Conservation (phyloP, 345 rosid species). For the Arabidopsis arenosa region DNA sequence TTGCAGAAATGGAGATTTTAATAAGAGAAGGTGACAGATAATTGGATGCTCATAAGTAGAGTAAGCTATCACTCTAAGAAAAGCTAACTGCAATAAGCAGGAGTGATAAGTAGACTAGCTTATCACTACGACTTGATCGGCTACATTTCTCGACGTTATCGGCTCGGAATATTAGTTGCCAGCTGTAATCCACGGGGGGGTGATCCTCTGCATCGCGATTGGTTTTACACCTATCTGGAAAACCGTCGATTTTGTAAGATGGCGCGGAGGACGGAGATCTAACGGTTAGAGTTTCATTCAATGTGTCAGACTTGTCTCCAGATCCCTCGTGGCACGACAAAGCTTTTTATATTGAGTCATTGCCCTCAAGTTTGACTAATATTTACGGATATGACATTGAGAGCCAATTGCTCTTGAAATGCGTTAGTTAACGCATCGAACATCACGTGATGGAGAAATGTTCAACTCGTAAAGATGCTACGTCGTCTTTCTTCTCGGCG, state of each 20-base stretch:
- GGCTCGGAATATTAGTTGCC: slow-evolving; percentile 87
- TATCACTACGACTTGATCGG: slow-evolving; percentile 68
- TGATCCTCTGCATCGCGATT: slow-evolving; percentile 8
- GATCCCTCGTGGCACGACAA: slow-evolving; percentile 63
- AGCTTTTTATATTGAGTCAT: slow-evolving; percentile 31
- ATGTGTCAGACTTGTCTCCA: slow-evolving; percentile 46
- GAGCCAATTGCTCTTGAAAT: slow-evolving; percentile 38
- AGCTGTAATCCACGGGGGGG: slow-evolving; percentile 46
- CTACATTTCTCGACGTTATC: slow-evolving; percentile 73
- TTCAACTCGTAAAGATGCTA: slow-evolving; percentile 37
- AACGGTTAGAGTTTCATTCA: slow-evolving; percentile 44
- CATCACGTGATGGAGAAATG: slow-evolving; percentile 56
- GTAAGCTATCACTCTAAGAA: rapidly evolving
- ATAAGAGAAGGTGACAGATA: slow-evolving; percentile 58
- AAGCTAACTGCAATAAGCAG: neutral
- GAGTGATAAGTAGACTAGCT: rapidly evolving
- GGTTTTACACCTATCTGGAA: neutral
- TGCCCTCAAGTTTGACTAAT: slow-evolving; percentile 40
- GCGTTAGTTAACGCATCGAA: slow-evolving; percentile 44
- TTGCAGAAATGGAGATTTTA: slow-evolving; percentile 51
- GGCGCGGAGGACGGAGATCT: slow-evolving; percentile 32
- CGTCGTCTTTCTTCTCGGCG: slow-evolving; percentile 21
- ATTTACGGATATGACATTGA: slow-evolving; percentile 55
- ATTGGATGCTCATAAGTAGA: slow-evolving; percentile 22
- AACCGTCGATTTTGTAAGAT: slow-evolving; percentile 35